These are phyloP conservation scores for Phylloporus sp. DNA, from an alignment of 768 basidiomycete genomes.

Conservation along the genomic window DNA sequence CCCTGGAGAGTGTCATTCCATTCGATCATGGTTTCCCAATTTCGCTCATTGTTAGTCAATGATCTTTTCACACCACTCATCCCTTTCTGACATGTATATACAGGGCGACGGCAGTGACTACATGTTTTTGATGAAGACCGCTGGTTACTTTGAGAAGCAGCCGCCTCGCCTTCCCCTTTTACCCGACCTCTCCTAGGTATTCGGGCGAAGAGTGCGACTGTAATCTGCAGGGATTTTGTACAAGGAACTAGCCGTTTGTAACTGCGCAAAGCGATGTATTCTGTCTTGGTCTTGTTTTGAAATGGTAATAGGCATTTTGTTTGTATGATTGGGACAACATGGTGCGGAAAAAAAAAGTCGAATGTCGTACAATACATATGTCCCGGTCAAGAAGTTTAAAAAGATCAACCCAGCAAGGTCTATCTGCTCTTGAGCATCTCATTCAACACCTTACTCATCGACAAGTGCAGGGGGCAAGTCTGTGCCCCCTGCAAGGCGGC, in stretches of 20 bases:
- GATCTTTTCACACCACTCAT: background rate
- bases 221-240: background rate
- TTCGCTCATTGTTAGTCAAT: constrained; percentile 26
- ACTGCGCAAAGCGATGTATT: background rate
- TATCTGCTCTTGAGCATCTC: background rate
- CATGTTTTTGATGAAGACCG: constrained; percentile 6
- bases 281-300: background rate
- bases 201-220: background rate
- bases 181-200: background rate
- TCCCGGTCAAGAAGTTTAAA: background rate
- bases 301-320: background rate
- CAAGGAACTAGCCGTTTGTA: background rate
- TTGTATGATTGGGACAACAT: background rate
- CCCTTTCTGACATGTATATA: background rate
- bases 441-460: background rate
- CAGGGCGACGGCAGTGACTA: constrained; percentile 30
- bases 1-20: constrained; percentile 39
- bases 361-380: background rate
- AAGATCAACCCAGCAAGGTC: background rate
- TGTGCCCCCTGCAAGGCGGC: background rate
- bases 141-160: constrained; percentile 21
- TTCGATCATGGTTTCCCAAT: constrained; percentile 48
- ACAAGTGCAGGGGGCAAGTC: background rate
- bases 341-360: background rate
- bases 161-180: constrained; percentile 1